phyloP scores from a whole-genome alignment of 2,329 filamentous ascomycete genomes.

The Pyrenochaeta sp. region DNA sequence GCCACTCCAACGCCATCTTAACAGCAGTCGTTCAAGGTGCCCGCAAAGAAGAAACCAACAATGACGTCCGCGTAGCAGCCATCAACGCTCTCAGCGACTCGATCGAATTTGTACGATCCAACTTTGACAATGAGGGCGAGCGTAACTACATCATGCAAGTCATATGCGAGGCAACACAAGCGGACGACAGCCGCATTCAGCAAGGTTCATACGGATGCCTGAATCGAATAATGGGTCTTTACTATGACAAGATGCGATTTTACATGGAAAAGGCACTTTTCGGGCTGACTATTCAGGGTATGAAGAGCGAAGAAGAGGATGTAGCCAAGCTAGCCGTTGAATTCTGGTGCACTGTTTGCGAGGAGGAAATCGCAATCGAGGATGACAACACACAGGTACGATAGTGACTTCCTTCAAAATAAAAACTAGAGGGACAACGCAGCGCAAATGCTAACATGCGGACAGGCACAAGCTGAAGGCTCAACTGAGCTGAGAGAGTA shows the following conservation, averaged over 20 bases:
- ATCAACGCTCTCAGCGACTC: constrained; percentile 95
- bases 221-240: constrained; percentile 97
- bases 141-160: constrained; percentile 99
- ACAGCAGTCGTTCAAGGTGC: constrained; percentile 98
- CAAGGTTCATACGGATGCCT: constrained; percentile 96
- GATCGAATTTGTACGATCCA: constrained; percentile 95
- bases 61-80: constrained; percentile 89
- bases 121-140: constrained; percentile 99
- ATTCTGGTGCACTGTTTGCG: constrained; percentile 99
- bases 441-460: neutral
- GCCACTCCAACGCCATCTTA: constrained; percentile 96
- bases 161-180: constrained; percentile 97
- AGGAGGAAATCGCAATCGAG: constrained; percentile 97
- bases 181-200: constrained; percentile 88
- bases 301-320: constrained; percentile 98
- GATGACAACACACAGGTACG: constrained; percentile 87
- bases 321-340: constrained; percentile 98
- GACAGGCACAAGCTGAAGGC: constrained; percentile 70
- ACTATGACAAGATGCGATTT: constrained; percentile 99
- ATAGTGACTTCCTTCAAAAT: neutral
- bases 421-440: no score
- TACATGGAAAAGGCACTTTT: constrained; percentile 99
- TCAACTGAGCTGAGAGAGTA: constrained; percentile 87
- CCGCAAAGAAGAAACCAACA: constrained; percentile 92
- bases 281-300: constrained; percentile 94